These are phyloP conservation scores for Kernera saxatilis DNA, from an alignment of 345 rosid species.

Conservation along the genomic window DNA sequence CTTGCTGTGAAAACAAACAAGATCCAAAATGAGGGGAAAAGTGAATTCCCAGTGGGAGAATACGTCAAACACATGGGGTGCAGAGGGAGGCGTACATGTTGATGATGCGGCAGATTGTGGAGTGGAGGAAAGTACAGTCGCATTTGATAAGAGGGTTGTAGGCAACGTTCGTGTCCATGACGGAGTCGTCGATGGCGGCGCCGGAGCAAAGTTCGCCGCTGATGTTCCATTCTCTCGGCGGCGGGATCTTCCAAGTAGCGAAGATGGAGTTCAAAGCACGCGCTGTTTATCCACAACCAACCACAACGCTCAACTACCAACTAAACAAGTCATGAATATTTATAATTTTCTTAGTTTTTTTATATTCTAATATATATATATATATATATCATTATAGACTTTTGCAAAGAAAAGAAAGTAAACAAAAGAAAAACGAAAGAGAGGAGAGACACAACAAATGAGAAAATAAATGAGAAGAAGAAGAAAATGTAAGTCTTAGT, in stretches of 20 bases:
- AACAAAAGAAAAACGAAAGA: no score
- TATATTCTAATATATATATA: no score
- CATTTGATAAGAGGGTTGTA: constrained; percentile 53
- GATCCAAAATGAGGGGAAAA: not conserved
- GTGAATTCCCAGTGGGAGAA: not conserved
- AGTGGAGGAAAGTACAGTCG: constrained; percentile 29
- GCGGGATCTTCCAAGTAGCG: not conserved
- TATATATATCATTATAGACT: no score
- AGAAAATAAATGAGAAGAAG: no score
- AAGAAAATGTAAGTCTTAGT: no score
- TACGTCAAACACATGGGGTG: not conserved
- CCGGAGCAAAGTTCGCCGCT: constrained; percentile 55
- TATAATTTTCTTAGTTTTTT: no score
- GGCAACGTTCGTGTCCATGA: not conserved
- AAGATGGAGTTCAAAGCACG: constrained; percentile 23
- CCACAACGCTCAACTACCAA: no score
- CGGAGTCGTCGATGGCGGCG: constrained; percentile 19
- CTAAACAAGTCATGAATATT: no score
- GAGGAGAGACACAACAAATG: no score
- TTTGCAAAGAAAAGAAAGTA: no score
- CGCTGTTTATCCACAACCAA: not conserved
- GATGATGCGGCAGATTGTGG: constrained; percentile 31
- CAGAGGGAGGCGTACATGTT: constrained; percentile 5
- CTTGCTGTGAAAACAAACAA: constrained; percentile 26
- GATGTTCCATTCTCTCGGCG: constrained; percentile 35